Conservation (phyloP, 1,284 basidiomycete genomes). For the Taiwanofungus camphoratus region DNA sequence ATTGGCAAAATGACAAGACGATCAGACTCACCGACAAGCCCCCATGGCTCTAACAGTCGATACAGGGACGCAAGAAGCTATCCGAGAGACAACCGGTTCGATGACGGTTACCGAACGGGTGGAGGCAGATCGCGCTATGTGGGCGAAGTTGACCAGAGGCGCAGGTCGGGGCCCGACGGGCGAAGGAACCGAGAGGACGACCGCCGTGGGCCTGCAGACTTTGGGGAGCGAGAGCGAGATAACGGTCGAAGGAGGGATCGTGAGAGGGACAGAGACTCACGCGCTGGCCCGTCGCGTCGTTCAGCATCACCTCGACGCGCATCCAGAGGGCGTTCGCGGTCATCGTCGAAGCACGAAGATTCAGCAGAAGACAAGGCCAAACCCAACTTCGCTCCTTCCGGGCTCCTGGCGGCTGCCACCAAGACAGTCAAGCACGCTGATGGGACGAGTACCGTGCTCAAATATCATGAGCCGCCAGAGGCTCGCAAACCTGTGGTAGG, state of each 20-base stretch:
- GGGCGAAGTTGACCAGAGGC: no score
- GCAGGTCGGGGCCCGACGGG: no score
- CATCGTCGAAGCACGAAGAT: conserved; percentile 27
- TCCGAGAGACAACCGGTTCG: no score
- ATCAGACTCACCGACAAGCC: no score
- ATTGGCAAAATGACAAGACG: no score
- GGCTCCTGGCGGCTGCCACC: conserved; percentile 91
- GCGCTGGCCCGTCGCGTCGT: conserved; percentile 39
- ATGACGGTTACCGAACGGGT: not conserved
- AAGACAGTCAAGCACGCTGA: conserved; percentile 76
- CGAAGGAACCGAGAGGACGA: conserved; percentile 36
- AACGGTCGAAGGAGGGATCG: conserved; percentile 13
- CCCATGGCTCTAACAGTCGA: no score
- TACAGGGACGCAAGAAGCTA: no score
- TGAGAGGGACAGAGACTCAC: conserved; percentile 14
- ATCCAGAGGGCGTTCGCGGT: conserved; percentile 33
- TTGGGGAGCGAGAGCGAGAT: conserved; percentile 11
- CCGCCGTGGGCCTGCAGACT: no score
- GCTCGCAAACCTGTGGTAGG: conserved; percentile 85
- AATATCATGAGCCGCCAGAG: conserved; percentile 99
- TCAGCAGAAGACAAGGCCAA: conserved; percentile 54
- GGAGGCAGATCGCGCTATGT: conserved; percentile 1
- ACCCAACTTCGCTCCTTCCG: conserved; percentile 86
- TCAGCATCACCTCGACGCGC: conserved; percentile 51
- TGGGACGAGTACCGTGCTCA: conserved; percentile 83